Evolutionary conservation across 768 basidiomycete species (phyloP), one percentile per base, ranked within the genome.

Genomic region (Plicaturopsis crispa): DNA sequence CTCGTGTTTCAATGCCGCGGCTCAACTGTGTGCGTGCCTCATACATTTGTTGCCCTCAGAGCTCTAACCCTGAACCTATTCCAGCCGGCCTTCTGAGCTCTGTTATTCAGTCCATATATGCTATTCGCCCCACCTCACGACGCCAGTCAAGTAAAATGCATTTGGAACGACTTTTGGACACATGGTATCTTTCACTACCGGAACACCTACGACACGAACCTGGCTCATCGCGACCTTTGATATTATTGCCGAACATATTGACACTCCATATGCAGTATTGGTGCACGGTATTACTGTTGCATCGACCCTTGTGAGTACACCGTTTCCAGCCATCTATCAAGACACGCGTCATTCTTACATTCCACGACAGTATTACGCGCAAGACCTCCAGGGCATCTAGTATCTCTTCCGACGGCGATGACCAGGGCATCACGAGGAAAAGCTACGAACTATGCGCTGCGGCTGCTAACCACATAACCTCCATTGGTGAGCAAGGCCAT

Each of bases 201-300:
- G 72, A 74, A 30, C 74, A 85, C 51, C 59, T 89, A 21, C 73
- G 79, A 26, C 76, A 74, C 48, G 80, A 84, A 44, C 60, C 72
- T 18, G 69, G 66, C 12, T 59, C 67, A 11, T 53, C 55, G 41
- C 73, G 60, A 53, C 57, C 58, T 14, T 53, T 57, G 12, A 53
- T 65, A 14, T 73, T 73, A 5, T 69, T 70, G 2, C 83, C 84
- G 4, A 78, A 84, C 46, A 60, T 84, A 18, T 59, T 88, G 40
- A 82, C 80, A 28, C 61, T 89, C 35, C 85, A 88, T 51, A 82
- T 88, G 84, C 81, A 85, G 50, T 88, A 87, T 51, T 89, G 86
- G 86, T 84, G 82, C 51, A 74, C 83, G 8, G 75, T 80, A 17
- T 54, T 89, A 22, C 52, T 89, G 20, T 59, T 88, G 35, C 84